phyloP scores from a whole-genome alignment of 208 protist genomes.

The Leishmania lainsoni region DNA sequence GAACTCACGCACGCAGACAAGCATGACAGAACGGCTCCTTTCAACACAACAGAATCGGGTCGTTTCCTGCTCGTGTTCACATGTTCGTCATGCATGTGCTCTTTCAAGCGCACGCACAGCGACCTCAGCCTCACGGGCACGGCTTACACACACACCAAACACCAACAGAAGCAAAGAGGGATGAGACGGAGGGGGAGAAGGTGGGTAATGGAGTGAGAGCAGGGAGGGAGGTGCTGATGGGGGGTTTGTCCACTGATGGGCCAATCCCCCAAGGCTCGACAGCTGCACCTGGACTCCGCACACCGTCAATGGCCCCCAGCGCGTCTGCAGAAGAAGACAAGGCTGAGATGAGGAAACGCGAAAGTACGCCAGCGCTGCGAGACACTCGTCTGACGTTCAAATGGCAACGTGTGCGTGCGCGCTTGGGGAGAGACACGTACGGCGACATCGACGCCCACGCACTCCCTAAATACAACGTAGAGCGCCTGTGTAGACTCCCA shows the following conservation, averaged over 20 bases:
- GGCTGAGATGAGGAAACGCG: neutral
- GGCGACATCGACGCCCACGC: neutral
- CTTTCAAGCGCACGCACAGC: neutral
- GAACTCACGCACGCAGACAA: conserved; percentile 59
- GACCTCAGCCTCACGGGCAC: neutral
- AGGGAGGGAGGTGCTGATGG: neutral
- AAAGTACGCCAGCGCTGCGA: neutral
- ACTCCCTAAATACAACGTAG: neutral
- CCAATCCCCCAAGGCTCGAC: too few relatives aligned
- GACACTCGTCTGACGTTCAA: neutral
- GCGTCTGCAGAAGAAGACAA: neutral
- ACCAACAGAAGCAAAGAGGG: neutral
- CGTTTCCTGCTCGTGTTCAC: neutral
- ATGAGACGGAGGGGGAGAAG: neutral
- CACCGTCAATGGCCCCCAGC: neutral
- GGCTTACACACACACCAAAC: neutral
- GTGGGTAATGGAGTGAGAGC: neutral
- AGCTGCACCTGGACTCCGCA: neutral
- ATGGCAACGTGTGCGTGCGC: neutral
- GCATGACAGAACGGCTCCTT: conserved; percentile 21
- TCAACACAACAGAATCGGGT: neutral
- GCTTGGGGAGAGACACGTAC: neutral
- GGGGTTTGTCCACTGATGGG: neutral
- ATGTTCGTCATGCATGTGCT: neutral
- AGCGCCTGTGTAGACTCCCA: neutral